Evolutionary conservation across 2,329 filamentous ascomycete species (phyloP), one percentile per base, ranked within the genome.

Genomic region (Penicillium sp.): DNA sequence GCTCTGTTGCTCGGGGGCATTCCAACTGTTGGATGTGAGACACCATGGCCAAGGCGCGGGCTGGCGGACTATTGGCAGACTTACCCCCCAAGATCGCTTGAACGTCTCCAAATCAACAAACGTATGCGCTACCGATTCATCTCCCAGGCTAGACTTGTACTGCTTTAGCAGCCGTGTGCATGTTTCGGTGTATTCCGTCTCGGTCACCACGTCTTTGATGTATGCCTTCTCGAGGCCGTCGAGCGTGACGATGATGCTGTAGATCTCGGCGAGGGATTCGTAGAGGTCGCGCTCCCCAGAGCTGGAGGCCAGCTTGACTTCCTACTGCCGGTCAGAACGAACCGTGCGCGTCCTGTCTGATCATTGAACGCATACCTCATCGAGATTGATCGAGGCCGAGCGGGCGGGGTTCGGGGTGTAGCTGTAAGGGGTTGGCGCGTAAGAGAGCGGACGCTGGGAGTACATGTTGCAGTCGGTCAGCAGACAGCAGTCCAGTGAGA

Each of bases 161-260:
- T 99, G 94, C 75, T 96, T 95, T 63, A 99, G 75, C 53, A 96
- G 84, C 32, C 94, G 85, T 68, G 92, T 90, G 79, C 95, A 99
- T 60, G 94, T 96, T 68, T 97, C 94, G 1, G 92, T 96, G 72
- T 99, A 99, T 66, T 97, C 93, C 46, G 82, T 81, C 74, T 97
- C 94, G 5, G 89, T 84, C 44, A 99, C 88, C 18, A 91, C 93
- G 79, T 99, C 94, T 68, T 96, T 95, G 32, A 99, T 84, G 68
- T 96, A 99, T 0, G 93, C 95, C 72, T 95, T 96, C 68, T 99
- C 94, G 1, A 99, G 83, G 58, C 95, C 91, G 69, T 99, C 94
- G 3, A 99, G 80, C 0, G 94, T 97, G 55, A 97, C 84, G 30
- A 99, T 93, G 61, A 99, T 97, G 75, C 92, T 96, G 75, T 97